phyloP scores from a whole-genome alignment of 345 rosid species.

The Limnanthes douglasii region DNA sequence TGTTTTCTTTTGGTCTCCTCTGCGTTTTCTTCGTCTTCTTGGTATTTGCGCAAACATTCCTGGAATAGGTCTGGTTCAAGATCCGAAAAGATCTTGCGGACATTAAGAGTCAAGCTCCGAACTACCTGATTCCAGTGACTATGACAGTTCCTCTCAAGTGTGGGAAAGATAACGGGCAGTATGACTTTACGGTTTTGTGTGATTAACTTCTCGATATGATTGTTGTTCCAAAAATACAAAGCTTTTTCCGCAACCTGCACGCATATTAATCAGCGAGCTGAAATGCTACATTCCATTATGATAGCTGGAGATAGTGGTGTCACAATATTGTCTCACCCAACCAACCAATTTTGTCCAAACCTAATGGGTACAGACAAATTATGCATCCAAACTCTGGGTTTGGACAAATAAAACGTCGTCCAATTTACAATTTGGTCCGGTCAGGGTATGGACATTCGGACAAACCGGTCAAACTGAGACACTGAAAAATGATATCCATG shows the following conservation, averaged over 20 bases:
- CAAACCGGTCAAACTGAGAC: too few species aligned
- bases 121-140: constrained; percentile 22
- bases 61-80: constrained; percentile 16
- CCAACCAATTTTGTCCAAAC: too few species aligned
- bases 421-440: too few species aligned
- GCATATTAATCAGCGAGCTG: background rate
- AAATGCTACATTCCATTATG: too few species aligned
- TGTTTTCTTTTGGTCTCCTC: constrained; percentile 18
- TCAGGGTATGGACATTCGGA: too few species aligned
- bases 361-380: too few species aligned
- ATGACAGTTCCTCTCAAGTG: constrained; percentile 17
- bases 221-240: constrained; percentile 22
- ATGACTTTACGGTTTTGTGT: constrained; percentile 17
- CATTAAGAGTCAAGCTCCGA: constrained; percentile 18
- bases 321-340: too few species aligned
- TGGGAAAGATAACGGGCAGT: constrained; percentile 19
- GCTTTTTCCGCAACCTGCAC: constrained; percentile 21
- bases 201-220: constrained; percentile 17
- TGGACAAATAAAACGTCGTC: too few species aligned
- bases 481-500: too few species aligned
- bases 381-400: too few species aligned
- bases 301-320: too few species aligned
- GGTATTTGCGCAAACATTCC: constrained; percentile 19
- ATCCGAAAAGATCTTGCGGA: constrained; percentile 19
- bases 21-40: constrained; percentile 17